Percentiles rank a stretch among this genome's conserved stretches.
Conservation (phyloP, 2,329 filamentous ascomycete species). For the Elsinoe ampelina region DNA sequence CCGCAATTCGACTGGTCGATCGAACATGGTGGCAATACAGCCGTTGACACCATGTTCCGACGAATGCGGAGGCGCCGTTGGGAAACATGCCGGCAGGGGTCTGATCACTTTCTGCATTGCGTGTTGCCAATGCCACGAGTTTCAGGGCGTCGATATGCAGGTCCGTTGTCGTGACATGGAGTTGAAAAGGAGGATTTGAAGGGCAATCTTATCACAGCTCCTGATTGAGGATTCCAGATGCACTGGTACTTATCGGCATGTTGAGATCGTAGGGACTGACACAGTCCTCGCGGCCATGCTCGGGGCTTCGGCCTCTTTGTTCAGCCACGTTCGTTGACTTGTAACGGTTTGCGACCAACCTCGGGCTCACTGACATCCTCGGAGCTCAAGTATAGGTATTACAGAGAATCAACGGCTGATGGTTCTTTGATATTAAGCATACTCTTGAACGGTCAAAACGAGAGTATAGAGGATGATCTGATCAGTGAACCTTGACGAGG, state of each 20-base stretch:
- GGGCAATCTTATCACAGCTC: neutral
- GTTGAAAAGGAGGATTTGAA: neutral
- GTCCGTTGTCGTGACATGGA: neutral
- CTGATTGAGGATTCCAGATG: neutral
- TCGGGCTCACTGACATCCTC: neutral
- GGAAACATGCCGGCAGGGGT: neutral
- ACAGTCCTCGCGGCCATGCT: neutral
- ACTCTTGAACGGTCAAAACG: slow-evolving; percentile 2
- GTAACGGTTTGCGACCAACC: slow-evolving; percentile 4
- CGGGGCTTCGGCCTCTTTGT: neutral
- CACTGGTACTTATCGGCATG: neutral
- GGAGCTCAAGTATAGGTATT: neutral
- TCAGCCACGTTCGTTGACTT: slow-evolving; percentile 5
- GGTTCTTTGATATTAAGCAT: slow-evolving; percentile 10
- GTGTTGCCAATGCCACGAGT: neutral
- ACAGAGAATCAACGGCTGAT: neutral
- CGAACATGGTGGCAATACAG: slow-evolving; percentile 12
- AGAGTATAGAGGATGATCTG: slow-evolving; percentile 12
- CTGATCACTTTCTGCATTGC: neutral
- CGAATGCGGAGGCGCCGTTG: slow-evolving; percentile 1
- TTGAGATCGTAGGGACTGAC: too few relatives aligned
- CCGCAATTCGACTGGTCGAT: neutral
- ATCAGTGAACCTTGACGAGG: slow-evolving; percentile 8
- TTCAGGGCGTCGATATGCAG: neutral
- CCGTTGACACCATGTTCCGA: slow-evolving; percentile 10